These are phyloP conservation scores for Tolypocladium ovalisporum DNA, from an alignment of 2,329 filamentous ascomycete genomes.

Conservation along the genomic window DNA sequence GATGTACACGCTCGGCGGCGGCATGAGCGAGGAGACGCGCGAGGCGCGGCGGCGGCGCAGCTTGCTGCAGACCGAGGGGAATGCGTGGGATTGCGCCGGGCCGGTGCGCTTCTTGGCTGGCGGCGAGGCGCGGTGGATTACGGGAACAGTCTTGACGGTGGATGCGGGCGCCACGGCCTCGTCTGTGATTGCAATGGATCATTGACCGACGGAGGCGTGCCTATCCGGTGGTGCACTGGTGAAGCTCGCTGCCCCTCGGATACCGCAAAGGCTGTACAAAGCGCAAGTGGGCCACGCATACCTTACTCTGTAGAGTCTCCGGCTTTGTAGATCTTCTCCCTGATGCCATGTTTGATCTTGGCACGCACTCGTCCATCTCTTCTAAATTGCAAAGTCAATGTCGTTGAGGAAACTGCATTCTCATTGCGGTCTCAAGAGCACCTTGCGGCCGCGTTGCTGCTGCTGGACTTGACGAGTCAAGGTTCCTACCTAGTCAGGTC, in stretches of 20 bases:
- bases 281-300: too few relatives aligned
- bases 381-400: too few relatives aligned
- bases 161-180: constrained; percentile 27
- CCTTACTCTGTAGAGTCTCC: too few relatives aligned
- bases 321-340: too few relatives aligned
- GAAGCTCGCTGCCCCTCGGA: too few relatives aligned
- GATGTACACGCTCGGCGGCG: constrained; percentile 21
- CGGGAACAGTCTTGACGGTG: constrained; percentile 27
- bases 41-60: constrained; percentile 25
- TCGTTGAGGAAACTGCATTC: too few relatives aligned
- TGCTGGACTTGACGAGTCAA: neutral
- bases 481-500: neutral
- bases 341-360: too few relatives aligned
- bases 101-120: constrained; percentile 28
- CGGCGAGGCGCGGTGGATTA: constrained; percentile 32
- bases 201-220: neutral
- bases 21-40: constrained; percentile 27
- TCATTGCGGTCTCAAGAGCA: too few relatives aligned
- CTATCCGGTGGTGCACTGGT: too few relatives aligned
- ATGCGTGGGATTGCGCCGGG: constrained; percentile 29
- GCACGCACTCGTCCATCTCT: too few relatives aligned
- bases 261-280: too few relatives aligned
- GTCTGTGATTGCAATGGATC: constrained; percentile 1
- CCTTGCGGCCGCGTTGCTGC: neutral
- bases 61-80: constrained; percentile 29